Evolutionary conservation across 1,284 basidiomycete species (phyloP).

Genomic region (Marasmius fiardii): DNA sequence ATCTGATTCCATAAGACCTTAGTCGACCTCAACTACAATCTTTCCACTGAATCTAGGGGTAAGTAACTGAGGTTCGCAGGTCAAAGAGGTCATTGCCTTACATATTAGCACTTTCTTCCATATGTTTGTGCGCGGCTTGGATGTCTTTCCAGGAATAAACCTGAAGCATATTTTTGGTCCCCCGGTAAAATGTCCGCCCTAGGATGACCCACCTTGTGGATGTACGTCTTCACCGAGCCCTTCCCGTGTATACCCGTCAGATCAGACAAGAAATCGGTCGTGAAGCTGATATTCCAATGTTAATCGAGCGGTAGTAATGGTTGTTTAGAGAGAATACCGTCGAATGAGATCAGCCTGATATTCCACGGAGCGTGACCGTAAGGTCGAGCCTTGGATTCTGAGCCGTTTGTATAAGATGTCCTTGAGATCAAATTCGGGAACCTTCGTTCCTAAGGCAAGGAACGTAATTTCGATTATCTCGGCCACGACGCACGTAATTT

Average conservation of each 20-base stretch:
- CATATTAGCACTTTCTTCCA: slow-evolving; percentile 83
- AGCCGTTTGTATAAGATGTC: slow-evolving; percentile 85
- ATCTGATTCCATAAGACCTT: not conserved
- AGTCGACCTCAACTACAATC: slow-evolving; percentile 48
- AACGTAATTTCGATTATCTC: not conserved
- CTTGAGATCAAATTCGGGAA: slow-evolving; percentile 61
- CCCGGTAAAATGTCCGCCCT: not conserved
- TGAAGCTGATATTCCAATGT: slow-evolving; percentile 31
- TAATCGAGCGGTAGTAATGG: not conserved
- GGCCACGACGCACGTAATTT: not conserved
- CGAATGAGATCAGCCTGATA: slow-evolving; percentile 82
- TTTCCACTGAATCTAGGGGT: slow-evolving; percentile 43
- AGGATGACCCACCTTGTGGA: slow-evolving; percentile 60
- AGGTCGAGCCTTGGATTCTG: slow-evolving; percentile 85
- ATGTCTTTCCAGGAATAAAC: slow-evolving; percentile 85
- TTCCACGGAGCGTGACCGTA: slow-evolving; percentile 73
- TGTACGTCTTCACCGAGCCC: slow-evolving; percentile 68
- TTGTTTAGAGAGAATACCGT: slow-evolving; percentile 37
- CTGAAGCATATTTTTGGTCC: slow-evolving; percentile 28
- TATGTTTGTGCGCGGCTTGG: slow-evolving; percentile 80
- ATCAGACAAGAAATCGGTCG: slow-evolving; percentile 45
- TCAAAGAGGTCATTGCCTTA: slow-evolving; percentile 21
- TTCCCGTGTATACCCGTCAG: slow-evolving; percentile 56
- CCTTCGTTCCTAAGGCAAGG: slow-evolving; percentile 49
- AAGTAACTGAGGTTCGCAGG: slow-evolving; percentile 1